A percentile compares a stretch with the other conserved stretches of the same genome.
Conservation (phyloP, 1,284 basidiomycete species). For the Irpex sp. region DNA sequence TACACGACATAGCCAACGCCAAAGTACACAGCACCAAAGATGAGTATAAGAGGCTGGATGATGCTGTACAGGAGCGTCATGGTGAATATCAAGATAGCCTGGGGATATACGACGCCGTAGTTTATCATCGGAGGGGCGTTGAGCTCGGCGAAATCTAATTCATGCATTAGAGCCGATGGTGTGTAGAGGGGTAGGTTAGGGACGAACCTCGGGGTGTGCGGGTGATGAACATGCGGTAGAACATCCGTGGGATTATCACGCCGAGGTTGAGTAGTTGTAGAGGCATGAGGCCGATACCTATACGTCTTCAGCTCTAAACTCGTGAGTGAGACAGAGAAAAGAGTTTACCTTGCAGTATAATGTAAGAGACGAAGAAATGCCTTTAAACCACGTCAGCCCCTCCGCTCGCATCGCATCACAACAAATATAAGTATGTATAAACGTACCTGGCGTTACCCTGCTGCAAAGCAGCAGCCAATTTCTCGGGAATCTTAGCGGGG, state of each 20-base stretch:
- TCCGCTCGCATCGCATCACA: not conserved
- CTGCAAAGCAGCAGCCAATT: slow-evolving; percentile 79
- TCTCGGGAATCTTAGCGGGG: slow-evolving; percentile 86
- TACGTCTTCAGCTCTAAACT: not conserved
- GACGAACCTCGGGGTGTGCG: slow-evolving; percentile 73
- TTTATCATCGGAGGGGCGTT: slow-evolving; percentile 97
- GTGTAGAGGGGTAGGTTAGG: slow-evolving; percentile 4
- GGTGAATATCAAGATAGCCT: slow-evolving; percentile 93
- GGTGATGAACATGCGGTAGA: slow-evolving; percentile 72
- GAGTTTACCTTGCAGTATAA: slow-evolving; percentile 81
- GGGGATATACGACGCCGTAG: slow-evolving; percentile 90
- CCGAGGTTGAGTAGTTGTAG: slow-evolving; percentile 90
- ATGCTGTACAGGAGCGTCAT: slow-evolving; percentile 95
- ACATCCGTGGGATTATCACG: slow-evolving; percentile 71
- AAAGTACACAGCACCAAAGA: slow-evolving; percentile 95
- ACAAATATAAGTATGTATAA: too few species aligned
- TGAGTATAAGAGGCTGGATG: slow-evolving; percentile 89
- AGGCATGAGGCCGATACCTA: slow-evolving; percentile 91
- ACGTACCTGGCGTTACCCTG: slow-evolving; percentile 65
- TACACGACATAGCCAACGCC: slow-evolving; percentile 91
- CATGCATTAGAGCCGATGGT: not conserved
- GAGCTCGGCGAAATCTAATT: slow-evolving; percentile 91
- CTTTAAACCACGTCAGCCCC: slow-evolving; percentile 34
- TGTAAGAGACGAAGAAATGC: slow-evolving; percentile 95
- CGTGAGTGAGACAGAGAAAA: not conserved